Conservation (phyloP, 176 grass and related monocot species). For the Cenchrus fungigraminus region DNA sequence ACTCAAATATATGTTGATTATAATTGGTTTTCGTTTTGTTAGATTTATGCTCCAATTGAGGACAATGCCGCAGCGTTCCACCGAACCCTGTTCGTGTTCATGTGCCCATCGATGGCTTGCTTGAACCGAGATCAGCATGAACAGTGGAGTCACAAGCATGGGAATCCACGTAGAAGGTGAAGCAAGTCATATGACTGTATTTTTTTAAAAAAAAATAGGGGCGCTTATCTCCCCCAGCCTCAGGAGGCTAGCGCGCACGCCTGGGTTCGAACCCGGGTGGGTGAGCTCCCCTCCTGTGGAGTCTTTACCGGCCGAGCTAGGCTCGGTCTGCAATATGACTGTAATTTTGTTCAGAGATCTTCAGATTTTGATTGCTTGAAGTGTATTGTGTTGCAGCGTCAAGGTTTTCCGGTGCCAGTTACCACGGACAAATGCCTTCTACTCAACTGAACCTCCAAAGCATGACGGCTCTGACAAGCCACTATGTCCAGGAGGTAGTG, state of each 20-base stretch:
- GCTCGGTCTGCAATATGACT: neutral
- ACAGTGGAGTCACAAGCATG: constrained; percentile 73
- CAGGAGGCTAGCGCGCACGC: no score
- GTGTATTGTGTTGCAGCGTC: constrained; percentile 52
- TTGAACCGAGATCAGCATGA: constrained; percentile 86
- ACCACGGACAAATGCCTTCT: constrained; percentile 73
- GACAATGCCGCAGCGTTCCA: constrained; percentile 72
- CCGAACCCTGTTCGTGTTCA: constrained; percentile 77
- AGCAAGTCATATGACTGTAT: neutral
- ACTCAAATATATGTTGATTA: constrained; percentile 4
- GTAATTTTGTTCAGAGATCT: neutral
- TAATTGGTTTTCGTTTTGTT: constrained; percentile 4
- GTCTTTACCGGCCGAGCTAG: no score
- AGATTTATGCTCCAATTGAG: constrained; percentile 75
- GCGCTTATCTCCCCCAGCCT: no score
- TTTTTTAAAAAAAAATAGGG: neutral
- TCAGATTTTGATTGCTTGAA: constrained; percentile 36
- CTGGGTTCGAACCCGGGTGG: no score
- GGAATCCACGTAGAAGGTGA: constrained; percentile 75
- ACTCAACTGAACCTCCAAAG: constrained; percentile 65
- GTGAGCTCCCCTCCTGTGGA: no score
- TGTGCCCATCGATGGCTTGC: constrained; percentile 87
- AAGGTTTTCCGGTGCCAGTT: constrained; percentile 93
- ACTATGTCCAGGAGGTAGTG: constrained; percentile 69
- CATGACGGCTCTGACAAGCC: constrained; percentile 64